phyloP scores from a whole-genome alignment of 2,329 filamentous ascomycete genomes.

The Lachnum nothofagi region DNA sequence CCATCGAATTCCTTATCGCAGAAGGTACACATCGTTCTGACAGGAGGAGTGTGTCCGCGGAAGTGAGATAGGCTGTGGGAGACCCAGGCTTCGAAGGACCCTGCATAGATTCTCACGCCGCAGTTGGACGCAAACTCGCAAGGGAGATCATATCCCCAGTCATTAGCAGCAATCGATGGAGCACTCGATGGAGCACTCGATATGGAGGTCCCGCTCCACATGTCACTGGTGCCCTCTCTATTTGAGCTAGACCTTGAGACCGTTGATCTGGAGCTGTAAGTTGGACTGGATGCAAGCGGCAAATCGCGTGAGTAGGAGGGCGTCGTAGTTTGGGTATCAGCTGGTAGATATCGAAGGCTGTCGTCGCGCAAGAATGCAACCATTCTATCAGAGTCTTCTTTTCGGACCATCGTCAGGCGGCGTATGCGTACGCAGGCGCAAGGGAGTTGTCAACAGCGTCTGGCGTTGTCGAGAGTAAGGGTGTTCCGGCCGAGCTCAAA shows the following conservation, averaged over 20 bases:
- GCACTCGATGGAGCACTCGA: conserved; percentile 7
- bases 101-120: conserved; percentile 33
- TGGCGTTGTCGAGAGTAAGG: neutral
- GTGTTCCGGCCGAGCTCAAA: neutral
- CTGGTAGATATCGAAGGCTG: neutral
- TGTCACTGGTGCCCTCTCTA: neutral
- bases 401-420: neutral
- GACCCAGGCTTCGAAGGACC: conserved; percentile 42
- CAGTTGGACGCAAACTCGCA: conserved; percentile 36
- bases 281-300: neutral
- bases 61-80: conserved; percentile 41
- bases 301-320: neutral
- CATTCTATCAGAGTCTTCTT: neutral
- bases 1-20: conserved; percentile 36
- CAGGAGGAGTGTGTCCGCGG: conserved; percentile 32
- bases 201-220: neutral
- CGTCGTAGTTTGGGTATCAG: neutral
- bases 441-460: neutral
- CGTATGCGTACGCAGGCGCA: neutral
- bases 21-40: conserved; percentile 44
- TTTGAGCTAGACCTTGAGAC: neutral
- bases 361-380: neutral
- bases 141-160: conserved; percentile 18
- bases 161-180: too few species aligned
- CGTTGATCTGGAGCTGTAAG: neutral